Percentiles rank a stretch among this genome's conserved stretches.
Evolutionary conservation across 78 protist genomes (phyloP).

Genomic region (Andalucia godoyi): DNA sequence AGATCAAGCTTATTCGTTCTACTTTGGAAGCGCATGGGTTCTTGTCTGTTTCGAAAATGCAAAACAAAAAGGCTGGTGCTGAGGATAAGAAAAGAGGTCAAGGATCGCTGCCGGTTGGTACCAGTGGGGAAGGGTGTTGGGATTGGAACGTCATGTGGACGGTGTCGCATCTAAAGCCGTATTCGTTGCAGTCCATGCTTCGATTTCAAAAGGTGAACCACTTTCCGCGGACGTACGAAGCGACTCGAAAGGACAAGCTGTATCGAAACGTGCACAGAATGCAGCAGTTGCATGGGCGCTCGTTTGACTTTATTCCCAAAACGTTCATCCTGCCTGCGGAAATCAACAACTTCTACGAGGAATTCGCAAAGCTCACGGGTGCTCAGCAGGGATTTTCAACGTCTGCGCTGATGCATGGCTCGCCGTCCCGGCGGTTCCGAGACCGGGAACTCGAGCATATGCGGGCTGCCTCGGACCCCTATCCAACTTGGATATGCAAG

Average conservation of each 20-base stretch:
- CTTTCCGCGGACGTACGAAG: constrained; percentile 32
- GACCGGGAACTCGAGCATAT: too few species aligned
- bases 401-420: too few species aligned
- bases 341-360: background rate
- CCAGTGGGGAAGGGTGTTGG: too few species aligned
- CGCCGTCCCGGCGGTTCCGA: too few species aligned
- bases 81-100: too few species aligned
- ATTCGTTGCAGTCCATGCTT: background rate
- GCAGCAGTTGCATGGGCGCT: background rate
- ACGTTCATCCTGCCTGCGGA: constrained; percentile 23
- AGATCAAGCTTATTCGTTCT: too few species aligned
- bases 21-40: too few species aligned
- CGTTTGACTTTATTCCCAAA: background rate
- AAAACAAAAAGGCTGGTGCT: too few species aligned
- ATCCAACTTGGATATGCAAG: constrained; percentile 12
- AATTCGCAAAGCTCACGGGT: too few species aligned
- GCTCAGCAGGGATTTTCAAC: background rate
- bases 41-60: too few species aligned
- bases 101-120: too few species aligned
- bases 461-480: background rate
- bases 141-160: constrained; percentile 19
- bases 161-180: background rate
- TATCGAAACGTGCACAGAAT: background rate
- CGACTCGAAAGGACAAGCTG: constrained; percentile 31
- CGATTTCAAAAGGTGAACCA: constrained; percentile 39